Evolutionary conservation across 257 asterid genomes (phyloP), one percentile per base, ranked within the genome.

Genomic region (Solanum appendiculatum): DNA sequence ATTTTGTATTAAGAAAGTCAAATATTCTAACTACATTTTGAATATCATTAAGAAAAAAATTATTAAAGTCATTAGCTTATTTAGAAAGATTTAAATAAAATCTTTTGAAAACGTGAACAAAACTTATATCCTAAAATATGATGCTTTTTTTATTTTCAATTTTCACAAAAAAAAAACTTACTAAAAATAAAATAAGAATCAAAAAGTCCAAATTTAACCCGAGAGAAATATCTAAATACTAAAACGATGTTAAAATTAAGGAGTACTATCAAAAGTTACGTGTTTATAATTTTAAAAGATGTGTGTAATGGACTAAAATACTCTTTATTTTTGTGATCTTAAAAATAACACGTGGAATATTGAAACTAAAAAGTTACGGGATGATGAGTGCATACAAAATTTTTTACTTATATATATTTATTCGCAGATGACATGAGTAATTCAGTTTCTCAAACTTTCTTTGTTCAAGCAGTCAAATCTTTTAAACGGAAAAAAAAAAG

Each of bases 381-480:
- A 8, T 48, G 21, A 48, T 48, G 58, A 37, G 11, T 56, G 70
- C 16, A 63, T 25, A n/a, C 20, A 46, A 56, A 20, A 56, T 20
- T 20, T 56, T 56, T 56, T 44, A 3, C 69, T 63, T 18, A 63
- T n/a, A n/a, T n/a, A n/a, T n/a, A 63, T n/a, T 63, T n/a, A n/a
- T 63, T 63, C 8, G 1, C 77, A 5, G 5, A 51, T 51, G 7
- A 44, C n/a, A 51, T 18, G 60, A 51, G 60, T 18, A 51, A 58
- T 87, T 89, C 88, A 89, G 81, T 87, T 11, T 82, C 37, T 37
- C 36, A 64, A 64, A 64, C 27, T 25, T 64, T 64, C 33, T 63
- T 63, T 23, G 72, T 63, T 56, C 25, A 56, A 56, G 13, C 25
- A 56, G 36, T 48, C 58, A 48, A 48, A 48, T 48, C 2, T 48